phyloP scores from a whole-genome alignment of 495 filamentous ascomycete species.

The Friedmanniomyces simplex region DNA sequence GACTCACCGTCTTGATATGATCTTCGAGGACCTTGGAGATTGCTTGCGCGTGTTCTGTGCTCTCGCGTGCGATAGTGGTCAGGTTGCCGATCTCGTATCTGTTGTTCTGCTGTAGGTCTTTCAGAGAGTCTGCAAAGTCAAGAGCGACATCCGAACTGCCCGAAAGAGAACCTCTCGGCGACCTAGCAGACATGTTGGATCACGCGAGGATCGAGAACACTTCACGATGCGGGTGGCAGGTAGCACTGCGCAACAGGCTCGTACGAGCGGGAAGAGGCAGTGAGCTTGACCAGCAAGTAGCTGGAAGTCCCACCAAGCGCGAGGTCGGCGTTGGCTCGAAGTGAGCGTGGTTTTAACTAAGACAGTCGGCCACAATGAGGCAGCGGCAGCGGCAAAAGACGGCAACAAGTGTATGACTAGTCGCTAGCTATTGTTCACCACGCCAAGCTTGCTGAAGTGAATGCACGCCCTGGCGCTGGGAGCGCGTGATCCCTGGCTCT shows the following conservation, averaged over 20 bases:
- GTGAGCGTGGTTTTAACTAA: background rate
- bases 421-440: conserved; percentile 12
- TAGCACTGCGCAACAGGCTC: conserved; percentile 1
- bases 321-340: background rate
- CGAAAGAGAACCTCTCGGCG: conserved; percentile 18
- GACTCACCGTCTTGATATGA: conserved; percentile 85
- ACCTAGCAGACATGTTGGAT: conserved; percentile 51
- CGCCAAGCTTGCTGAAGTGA: background rate
- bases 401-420: conserved; percentile 17
- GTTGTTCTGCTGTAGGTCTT: conserved; percentile 81
- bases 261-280: background rate
- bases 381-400: background rate
- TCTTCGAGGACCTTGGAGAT: conserved; percentile 83
- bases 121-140: conserved; percentile 86
- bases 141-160: conserved; percentile 64
- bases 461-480: background rate
- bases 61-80: conserved; percentile 92
- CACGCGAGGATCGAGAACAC: conserved; percentile 9
- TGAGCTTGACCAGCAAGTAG: background rate
- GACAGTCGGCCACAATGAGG: background rate
- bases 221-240: background rate
- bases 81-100: conserved; percentile 89
- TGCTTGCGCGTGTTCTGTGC: conserved; percentile 82
- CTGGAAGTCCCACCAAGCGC: background rate
- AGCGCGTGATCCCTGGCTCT: conserved; percentile 4